These are phyloP conservation scores for Pneumocystis carinii DNA, from an alignment of 1,139 yeast species.

Conservation along the genomic window DNA sequence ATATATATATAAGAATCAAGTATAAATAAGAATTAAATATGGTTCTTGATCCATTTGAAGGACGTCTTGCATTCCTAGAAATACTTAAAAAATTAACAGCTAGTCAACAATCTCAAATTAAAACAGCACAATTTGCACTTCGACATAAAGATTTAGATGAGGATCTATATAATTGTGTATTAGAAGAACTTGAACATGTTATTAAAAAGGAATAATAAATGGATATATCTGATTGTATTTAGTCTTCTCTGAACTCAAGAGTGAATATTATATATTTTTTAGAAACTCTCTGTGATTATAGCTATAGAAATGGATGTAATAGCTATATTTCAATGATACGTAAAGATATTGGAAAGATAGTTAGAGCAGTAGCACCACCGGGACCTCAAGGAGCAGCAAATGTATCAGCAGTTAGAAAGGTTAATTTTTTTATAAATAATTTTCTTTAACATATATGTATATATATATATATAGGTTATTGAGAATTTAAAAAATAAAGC, in stretches of 20 bases:
- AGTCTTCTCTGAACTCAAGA: constrained; percentile 38
- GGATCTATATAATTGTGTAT: constrained; percentile 53
- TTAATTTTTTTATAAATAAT: background rate
- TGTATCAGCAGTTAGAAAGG: constrained; percentile 25
- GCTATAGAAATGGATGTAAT: constrained; percentile 19
- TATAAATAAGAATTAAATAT: background rate
- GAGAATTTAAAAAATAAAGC: constrained; percentile 15
- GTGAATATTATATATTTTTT: constrained; percentile 56
- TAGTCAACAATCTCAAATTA: constrained; percentile 27
- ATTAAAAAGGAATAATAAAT: background rate
- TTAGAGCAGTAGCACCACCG: constrained; percentile 38
- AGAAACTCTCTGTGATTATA: constrained; percentile 35
- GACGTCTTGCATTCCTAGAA: constrained; percentile 53
- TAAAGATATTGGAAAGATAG: constrained; percentile 35
- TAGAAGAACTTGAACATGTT: constrained; percentile 45
- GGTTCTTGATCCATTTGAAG: constrained; percentile 15
- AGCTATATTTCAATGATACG: constrained; percentile 14
- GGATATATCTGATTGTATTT: background rate
- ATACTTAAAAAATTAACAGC: constrained; percentile 49
- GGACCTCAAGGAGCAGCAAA: constrained; percentile 35
- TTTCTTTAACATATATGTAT: background rate
- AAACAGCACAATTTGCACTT: constrained; percentile 19
- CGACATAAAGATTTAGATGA: constrained; percentile 40
- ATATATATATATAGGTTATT: constrained; percentile 11
- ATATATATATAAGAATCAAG: background rate